These are phyloP conservation scores for Ogataea polymorpha DNA, from an alignment of 805 yeast species.

Conservation along the genomic window DNA sequence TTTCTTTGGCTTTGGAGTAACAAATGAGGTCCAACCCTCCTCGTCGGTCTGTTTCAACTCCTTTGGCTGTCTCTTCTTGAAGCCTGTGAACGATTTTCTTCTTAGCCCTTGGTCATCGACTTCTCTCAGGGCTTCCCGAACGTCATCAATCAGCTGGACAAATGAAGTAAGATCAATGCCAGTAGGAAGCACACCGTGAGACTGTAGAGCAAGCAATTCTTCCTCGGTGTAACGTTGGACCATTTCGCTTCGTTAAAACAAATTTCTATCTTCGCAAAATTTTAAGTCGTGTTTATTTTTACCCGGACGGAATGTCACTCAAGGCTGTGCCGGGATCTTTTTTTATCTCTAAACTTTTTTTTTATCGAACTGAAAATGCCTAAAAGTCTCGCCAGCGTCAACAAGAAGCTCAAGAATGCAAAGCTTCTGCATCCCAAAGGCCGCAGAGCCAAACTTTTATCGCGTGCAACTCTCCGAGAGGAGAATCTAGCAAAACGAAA, in stretches of 20 bases:
- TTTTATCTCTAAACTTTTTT: slow-evolving; percentile 1
- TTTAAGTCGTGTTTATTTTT: slow-evolving; percentile 1
- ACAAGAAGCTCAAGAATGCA: slow-evolving; percentile 53
- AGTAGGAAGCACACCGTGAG: slow-evolving; percentile 55
- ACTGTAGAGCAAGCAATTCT: slow-evolving; percentile 57
- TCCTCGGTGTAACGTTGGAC: slow-evolving; percentile 69
- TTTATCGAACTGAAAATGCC: slow-evolving; percentile 41
- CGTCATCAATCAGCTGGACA: slow-evolving; percentile 62
- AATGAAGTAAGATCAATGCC: slow-evolving; percentile 65
- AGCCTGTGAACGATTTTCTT: slow-evolving; percentile 58
- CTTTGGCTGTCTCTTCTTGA: slow-evolving; percentile 46
- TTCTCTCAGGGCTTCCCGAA: slow-evolving; percentile 41
- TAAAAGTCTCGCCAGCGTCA: slow-evolving; percentile 63
- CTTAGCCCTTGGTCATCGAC: slow-evolving; percentile 38
- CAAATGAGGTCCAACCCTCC: slow-evolving; percentile 79
- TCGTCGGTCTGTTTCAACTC: slow-evolving; percentile 58
- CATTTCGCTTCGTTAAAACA: slow-evolving; percentile 14
- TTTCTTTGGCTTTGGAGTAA: slow-evolving; percentile 41
- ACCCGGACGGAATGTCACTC: slow-evolving; percentile 1
- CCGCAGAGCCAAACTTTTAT: slow-evolving; percentile 78
- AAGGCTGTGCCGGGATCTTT: slow-evolving; percentile 9
- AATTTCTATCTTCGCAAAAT: slow-evolving; percentile 7
- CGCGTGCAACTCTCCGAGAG: slow-evolving; percentile 85
- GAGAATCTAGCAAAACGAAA: slow-evolving; percentile 62
- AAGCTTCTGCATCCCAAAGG: slow-evolving; percentile 81